Base-by-base conservation (phyloP, 2,329 filamentous ascomycete genomes). In the Diplodia mutila region DNA sequence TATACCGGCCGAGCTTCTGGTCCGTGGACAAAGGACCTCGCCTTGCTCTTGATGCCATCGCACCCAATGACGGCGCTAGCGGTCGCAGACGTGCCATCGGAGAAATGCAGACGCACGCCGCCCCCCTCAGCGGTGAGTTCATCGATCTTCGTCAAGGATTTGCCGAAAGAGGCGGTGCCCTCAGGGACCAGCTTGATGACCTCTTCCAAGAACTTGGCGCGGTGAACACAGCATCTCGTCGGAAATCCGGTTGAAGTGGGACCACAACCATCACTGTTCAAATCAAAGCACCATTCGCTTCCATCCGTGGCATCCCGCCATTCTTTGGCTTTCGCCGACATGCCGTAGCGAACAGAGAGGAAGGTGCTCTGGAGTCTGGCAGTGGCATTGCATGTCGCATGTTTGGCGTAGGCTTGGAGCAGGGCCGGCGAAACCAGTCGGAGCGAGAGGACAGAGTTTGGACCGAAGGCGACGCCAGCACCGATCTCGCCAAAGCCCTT, bases 391-490 rank as follows among this genome's bases (percentile, higher is more conserved):
- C 70, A 72, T 7, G 74, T 73, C 0, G 74, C 74, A 55, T 74
- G 70, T 63, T 72, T 71, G 68, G 71, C 73, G 67, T 73, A 75
- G 14, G 71, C 72, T 53, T 71, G 70, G 9, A 72, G 70, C 57
- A 46, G 76, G 72, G 39, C 57, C 4, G 68, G 64, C 55, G 75
- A 71, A 55, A 75, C 72, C 11, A 76, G 67, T 1, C 69, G 66
- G 11, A 76, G 68, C 1, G 75, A 73, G 27, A 69, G 67, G 4
- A 71, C 69, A 9, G 75, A 65, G 61, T 77, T 77, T 12, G 71
- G 67, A 1, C 72, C 72, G 51, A 77, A 75, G 16, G 71, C 68
- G n/a, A 77, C 70, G 3, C 75, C 75, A 4, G 74, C 75, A 23
- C 75, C 74, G 32, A 76, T 73, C 52, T 74, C 71, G 4, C 71